phyloP scores from a whole-genome alignment of 2,329 filamentous ascomycete genomes.

The Calycina herbarum region DNA sequence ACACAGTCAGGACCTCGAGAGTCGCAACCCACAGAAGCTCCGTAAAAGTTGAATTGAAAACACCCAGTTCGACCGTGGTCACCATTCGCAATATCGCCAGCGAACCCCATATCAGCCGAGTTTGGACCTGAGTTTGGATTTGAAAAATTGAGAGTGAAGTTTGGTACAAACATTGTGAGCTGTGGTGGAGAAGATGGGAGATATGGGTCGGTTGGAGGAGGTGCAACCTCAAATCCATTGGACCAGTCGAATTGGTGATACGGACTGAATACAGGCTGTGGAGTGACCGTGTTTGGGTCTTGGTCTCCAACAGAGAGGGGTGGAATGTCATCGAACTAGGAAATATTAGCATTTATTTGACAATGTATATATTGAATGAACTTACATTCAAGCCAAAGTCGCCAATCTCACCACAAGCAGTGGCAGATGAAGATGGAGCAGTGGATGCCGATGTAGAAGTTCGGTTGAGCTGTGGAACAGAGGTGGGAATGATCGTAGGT shows the following conservation, averaged over 20 bases:
- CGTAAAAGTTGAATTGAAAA: slow-evolving; percentile 41
- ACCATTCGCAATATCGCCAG: slow-evolving; percentile 33
- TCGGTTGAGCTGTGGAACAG: not conserved
- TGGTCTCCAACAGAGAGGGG: slow-evolving; percentile 27
- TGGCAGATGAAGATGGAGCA: slow-evolving; percentile 18
- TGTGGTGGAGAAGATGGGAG: slow-evolving; percentile 35
- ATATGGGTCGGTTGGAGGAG: slow-evolving; percentile 36
- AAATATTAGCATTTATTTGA: slow-evolving; percentile 16
- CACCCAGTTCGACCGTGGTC: slow-evolving; percentile 34
- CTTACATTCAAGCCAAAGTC: slow-evolving; percentile 35
- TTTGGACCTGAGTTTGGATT: slow-evolving; percentile 22
- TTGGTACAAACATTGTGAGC: slow-evolving; percentile 37
- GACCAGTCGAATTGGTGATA: slow-evolving; percentile 41
- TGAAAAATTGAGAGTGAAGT: slow-evolving; percentile 27
- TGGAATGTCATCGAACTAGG: slow-evolving; percentile 37
- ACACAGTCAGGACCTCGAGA: slow-evolving; percentile 38
- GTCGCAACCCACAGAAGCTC: slow-evolving; percentile 43
- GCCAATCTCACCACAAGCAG: slow-evolving; percentile 31
- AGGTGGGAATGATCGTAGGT: slow-evolving; percentile 1
- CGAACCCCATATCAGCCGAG: slow-evolving; percentile 33
- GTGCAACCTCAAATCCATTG: slow-evolving; percentile 38
- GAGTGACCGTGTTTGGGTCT: slow-evolving; percentile 20
- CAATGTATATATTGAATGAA: not conserved
- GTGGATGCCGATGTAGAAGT: slow-evolving; percentile 20
- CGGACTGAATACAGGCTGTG: slow-evolving; percentile 36